These are phyloP conservation scores for Talinum fruticosum DNA, from an alignment of 148 eudicot genomes.

Conservation along the genomic window DNA sequence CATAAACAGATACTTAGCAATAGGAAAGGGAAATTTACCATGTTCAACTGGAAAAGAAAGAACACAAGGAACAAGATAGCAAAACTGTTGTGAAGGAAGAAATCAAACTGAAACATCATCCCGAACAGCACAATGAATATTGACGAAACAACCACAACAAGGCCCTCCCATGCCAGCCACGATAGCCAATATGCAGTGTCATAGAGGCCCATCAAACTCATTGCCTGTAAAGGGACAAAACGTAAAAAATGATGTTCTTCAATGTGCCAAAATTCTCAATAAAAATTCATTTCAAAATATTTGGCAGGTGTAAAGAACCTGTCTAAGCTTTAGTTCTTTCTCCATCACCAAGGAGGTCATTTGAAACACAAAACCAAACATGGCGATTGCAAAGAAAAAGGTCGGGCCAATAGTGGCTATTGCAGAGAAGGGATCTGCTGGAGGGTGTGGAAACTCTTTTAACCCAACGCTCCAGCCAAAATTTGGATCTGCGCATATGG, in stretches of 20 bases:
- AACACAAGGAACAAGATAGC: slow-evolving; percentile 72
- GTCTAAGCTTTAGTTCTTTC: slow-evolving; percentile 93
- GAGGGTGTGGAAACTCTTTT: slow-evolving; percentile 91
- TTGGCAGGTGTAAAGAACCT: slow-evolving; percentile 43
- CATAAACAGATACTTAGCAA: neutral
- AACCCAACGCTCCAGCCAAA: slow-evolving; percentile 78
- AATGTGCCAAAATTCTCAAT: neutral
- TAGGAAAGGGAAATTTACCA: slow-evolving; percentile 47
- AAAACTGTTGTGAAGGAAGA: slow-evolving; percentile 79
- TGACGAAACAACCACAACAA: slow-evolving; percentile 62
- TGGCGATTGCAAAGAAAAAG: slow-evolving; percentile 84
- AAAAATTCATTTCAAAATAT: neutral
- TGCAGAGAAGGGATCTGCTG: slow-evolving; percentile 53
- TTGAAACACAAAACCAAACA: slow-evolving; percentile 94
- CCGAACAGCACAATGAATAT: slow-evolving; percentile 82
- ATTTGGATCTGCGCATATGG: slow-evolving; percentile 45
- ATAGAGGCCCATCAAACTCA: slow-evolving; percentile 96
- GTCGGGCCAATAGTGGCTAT: slow-evolving; percentile 68
- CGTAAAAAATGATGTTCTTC: slow-evolving; percentile 3
- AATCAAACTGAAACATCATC: slow-evolving; percentile 91
- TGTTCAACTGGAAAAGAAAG: slow-evolving; percentile 81
- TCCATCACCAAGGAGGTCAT: slow-evolving; percentile 72
- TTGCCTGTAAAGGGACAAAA: slow-evolving; percentile 48
- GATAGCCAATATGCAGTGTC: slow-evolving; percentile 97
- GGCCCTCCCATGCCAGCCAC: slow-evolving; percentile 88